These are phyloP conservation scores for Ascochyta lentis DNA, from an alignment of 2,329 filamentous ascomycete species.

Conservation along the genomic window DNA sequence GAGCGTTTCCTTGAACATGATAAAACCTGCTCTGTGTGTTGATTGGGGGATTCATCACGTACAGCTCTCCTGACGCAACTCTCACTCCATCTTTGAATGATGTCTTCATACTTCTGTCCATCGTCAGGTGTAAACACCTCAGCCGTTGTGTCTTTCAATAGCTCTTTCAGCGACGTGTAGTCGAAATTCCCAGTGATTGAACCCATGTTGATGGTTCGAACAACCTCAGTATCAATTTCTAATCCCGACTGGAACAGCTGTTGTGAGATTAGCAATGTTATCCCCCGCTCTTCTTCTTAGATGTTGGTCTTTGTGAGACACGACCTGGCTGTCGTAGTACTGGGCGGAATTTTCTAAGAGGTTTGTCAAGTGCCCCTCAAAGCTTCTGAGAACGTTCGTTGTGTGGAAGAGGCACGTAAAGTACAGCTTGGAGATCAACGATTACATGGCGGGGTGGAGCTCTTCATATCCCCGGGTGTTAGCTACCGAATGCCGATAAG, in stretches of 20 bases:
- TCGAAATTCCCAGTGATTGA: conserved; percentile 18
- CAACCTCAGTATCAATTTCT: background rate
- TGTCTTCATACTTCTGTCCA: conserved; percentile 21
- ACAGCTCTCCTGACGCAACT: conserved; percentile 23
- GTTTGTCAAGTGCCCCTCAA: background rate
- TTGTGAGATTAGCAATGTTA: background rate
- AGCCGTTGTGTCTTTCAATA: conserved; percentile 19
- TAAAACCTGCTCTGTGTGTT: background rate
- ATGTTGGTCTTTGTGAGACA: background rate
- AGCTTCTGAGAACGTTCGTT: background rate
- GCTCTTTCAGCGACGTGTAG: conserved; percentile 27
- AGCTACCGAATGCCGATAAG: conserved; percentile 2
- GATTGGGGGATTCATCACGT: background rate
- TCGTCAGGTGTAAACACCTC: conserved; percentile 19
- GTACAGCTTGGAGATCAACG: background rate
- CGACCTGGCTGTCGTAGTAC: background rate
- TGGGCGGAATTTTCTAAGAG: too few species aligned
- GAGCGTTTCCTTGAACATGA: background rate
- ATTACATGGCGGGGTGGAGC: conserved; percentile 10
- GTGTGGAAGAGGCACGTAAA: background rate
- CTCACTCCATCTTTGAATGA: conserved; percentile 27
- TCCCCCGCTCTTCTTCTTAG: background rate
- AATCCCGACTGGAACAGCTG: background rate
- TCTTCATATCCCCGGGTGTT: conserved; percentile 1
- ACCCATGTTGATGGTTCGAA: conserved; percentile 13